phyloP scores from a whole-genome alignment of 2,329 filamentous ascomycete genomes.

The Arthroderma uncinatum region DNA sequence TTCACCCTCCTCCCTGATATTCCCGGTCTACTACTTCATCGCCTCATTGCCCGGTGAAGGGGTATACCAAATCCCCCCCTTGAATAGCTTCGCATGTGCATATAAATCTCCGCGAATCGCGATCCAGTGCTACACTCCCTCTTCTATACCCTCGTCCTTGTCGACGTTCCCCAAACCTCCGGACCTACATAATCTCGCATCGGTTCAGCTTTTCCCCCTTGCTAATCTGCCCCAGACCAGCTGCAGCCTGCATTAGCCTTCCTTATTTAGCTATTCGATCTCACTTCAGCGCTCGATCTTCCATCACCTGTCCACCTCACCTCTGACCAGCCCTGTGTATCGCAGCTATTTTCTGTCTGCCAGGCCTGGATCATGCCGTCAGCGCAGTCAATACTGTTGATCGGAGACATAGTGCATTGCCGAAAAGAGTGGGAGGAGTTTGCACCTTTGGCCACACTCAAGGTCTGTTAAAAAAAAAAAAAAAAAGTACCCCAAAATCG shows the following conservation, averaged over 20 bases:
- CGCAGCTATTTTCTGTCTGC: background rate
- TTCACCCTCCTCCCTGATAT: background rate
- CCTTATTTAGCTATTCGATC: constrained; percentile 2
- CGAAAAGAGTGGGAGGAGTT: constrained; percentile 35
- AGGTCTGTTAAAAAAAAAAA: constrained; percentile 22
- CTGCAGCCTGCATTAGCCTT: background rate
- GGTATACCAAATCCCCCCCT: background rate
- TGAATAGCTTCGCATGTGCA: background rate
- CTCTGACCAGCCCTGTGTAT: background rate
- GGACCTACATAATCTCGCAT: constrained; percentile 2
- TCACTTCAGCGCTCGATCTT: background rate
- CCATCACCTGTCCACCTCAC: background rate
- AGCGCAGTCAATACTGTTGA: constrained; percentile 33
- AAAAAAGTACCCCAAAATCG: too few species aligned
- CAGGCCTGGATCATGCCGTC: constrained; percentile 21
- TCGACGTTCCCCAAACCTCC: background rate
- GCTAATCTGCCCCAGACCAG: background rate
- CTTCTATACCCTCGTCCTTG: background rate
- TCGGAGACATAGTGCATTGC: constrained; percentile 35
- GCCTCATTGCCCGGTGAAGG: background rate
- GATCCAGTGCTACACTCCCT: constrained; percentile 2
- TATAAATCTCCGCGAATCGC: constrained; percentile 3
- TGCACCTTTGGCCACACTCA: constrained; percentile 31
- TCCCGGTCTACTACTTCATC: background rate
- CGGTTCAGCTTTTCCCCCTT: background rate